Conservation (phyloP, 176 grass and related monocot species). For the Raddia distichophylla region DNA sequence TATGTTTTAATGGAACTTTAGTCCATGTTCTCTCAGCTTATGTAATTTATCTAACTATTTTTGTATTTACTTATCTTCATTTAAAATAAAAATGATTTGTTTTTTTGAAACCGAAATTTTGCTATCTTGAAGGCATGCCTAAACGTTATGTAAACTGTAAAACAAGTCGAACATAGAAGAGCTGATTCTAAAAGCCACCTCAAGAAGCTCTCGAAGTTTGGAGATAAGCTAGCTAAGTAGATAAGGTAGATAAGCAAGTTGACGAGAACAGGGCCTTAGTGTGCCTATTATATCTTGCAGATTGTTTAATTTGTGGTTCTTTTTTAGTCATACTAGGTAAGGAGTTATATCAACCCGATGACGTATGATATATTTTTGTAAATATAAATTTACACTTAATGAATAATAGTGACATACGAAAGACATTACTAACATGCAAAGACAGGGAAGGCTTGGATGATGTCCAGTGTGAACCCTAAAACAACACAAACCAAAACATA, state of each 20-base stretch:
- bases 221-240: too few species aligned
- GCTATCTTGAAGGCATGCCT: too few species aligned
- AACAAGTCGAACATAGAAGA: too few species aligned
- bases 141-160: too few species aligned
- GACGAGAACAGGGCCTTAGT: background rate
- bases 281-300: background rate
- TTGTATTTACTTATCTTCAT: too few species aligned
- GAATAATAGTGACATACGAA: conserved; percentile 2
- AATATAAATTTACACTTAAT: background rate
- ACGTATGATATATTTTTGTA: background rate
- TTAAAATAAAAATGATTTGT: too few species aligned
- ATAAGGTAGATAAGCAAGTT: too few species aligned
- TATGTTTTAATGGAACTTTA: background rate
- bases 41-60: too few species aligned
- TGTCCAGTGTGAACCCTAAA: conserved; percentile 61
- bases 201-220: too few species aligned
- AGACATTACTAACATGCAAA: conserved; percentile 55
- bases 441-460: conserved; percentile 38
- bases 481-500: conserved; percentile 25
- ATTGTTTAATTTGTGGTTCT: background rate
- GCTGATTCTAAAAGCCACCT: too few species aligned
- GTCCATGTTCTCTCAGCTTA: too few species aligned
- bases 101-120: too few species aligned
- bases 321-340: background rate
- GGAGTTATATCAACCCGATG: background rate